Conservation (phyloP, 2,329 filamentous ascomycete species). For the Didymella glomerata region DNA sequence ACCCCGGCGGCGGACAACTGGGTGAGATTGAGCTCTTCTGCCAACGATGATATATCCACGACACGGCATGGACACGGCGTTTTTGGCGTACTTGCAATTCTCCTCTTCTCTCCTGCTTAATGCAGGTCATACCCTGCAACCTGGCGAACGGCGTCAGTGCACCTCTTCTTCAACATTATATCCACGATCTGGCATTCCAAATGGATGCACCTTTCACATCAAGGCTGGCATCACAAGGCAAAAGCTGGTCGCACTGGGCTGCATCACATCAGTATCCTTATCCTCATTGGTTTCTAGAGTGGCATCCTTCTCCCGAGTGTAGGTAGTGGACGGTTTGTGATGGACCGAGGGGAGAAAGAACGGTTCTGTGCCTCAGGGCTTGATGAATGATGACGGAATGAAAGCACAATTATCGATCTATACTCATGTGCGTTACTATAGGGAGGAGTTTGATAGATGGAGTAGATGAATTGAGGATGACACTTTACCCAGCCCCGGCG, state of each 20-base stretch:
- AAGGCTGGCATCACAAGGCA: conserved; percentile 12
- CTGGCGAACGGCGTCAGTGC: conserved; percentile 17
- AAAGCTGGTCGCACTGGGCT: conserved; percentile 12
- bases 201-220: conserved; percentile 12
- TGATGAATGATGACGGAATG: conserved; percentile 23
- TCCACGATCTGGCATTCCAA: conserved; percentile 18
- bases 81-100: conserved; percentile 8
- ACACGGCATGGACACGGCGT: conserved; percentile 21
- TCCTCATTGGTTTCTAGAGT: conserved; percentile 15
- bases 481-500: background rate
- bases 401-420: conserved; percentile 23
- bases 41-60: conserved; percentile 40
- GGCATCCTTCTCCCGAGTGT: conserved; percentile 9
- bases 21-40: conserved; percentile 79
- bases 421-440: conserved; percentile 24
- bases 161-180: conserved; percentile 21
- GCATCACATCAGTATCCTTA: conserved; percentile 14
- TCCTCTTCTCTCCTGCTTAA: conserved; percentile 5
- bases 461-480: conserved; percentile 18
- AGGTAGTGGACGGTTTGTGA: conserved; percentile 7
- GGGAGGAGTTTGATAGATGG: conserved; percentile 16
- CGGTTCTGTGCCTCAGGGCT: conserved; percentile 14
- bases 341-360: background rate
- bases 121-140: conserved; percentile 11
- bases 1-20: conserved; percentile 71